These are phyloP conservation scores for Naganishia onofrii DNA, from an alignment of 768 basidiomycete genomes.

Conservation along the genomic window DNA sequence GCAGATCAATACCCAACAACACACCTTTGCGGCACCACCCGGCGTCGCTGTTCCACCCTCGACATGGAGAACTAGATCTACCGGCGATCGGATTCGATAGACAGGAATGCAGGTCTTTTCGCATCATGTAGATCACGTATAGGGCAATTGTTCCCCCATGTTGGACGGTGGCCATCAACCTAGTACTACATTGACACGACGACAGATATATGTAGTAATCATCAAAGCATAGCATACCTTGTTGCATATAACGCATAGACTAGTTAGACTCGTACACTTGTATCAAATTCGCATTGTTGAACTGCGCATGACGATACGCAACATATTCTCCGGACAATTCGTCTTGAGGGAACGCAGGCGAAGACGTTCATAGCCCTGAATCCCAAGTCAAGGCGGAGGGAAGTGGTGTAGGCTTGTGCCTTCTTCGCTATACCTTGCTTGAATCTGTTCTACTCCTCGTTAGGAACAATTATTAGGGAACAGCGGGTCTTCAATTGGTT, in stretches of 20 bases:
- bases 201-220: neutral
- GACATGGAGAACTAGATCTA: constrained; percentile 22
- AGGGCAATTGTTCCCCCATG: neutral
- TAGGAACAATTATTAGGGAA: constrained; percentile 1
- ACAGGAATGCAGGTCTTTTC: neutral
- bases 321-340: too few relatives aligned
- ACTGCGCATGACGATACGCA: too few relatives aligned
- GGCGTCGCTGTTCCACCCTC: constrained; percentile 19
- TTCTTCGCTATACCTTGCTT: too few relatives aligned
- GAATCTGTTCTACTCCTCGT: too few relatives aligned
- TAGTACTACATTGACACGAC: neutral
- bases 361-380: too few relatives aligned
- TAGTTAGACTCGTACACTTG: too few relatives aligned
- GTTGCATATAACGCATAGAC: neutral
- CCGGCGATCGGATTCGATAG: constrained; percentile 18
- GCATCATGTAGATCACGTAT: neutral
- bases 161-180: neutral
- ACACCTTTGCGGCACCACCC: neutral
- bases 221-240: neutral
- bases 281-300: too few relatives aligned
- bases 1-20: neutral
- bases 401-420: too few relatives aligned
- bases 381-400: too few relatives aligned
- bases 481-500: constrained; percentile 7
- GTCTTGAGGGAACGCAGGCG: too few relatives aligned